A percentile compares a stretch with the other conserved stretches of the same genome.
Conservation (phyloP, 1,284 basidiomycete species). For the Cutaneotrichosporon cutaneum region DNA sequence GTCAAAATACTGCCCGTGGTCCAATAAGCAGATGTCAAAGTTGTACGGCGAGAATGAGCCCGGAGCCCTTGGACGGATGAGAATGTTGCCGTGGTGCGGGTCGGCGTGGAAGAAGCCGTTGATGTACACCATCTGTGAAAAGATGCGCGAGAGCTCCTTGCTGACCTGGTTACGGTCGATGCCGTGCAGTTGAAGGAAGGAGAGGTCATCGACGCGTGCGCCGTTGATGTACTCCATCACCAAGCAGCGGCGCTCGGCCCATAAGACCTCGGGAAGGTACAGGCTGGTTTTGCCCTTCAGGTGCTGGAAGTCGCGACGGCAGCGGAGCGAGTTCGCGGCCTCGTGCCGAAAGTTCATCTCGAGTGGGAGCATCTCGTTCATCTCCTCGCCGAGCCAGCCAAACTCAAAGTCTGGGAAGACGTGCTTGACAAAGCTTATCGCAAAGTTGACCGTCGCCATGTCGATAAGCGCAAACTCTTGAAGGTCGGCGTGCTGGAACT, state of each 20-base stretch:
- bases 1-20: slow-evolving; percentile 87
- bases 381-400: slow-evolving; percentile 89
- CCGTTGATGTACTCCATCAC: slow-evolving; percentile 92
- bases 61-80: slow-evolving; percentile 73
- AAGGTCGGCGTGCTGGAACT: slow-evolving; percentile 94
- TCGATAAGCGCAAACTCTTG: slow-evolving; percentile 92
- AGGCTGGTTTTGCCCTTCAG: slow-evolving; percentile 68
- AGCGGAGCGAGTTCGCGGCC: slow-evolving; percentile 76
- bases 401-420: slow-evolving; percentile 73
- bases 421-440: slow-evolving; percentile 77
- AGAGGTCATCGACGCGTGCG: slow-evolving; percentile 82
- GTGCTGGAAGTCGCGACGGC: slow-evolving; percentile 68
- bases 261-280: slow-evolving; percentile 85
- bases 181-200: slow-evolving; percentile 74
- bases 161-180: slow-evolving; percentile 95
- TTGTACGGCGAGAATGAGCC: slow-evolving; percentile 77
- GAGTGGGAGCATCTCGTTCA: slow-evolving; percentile 86
- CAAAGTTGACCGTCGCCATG: slow-evolving; percentile 53
- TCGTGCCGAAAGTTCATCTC: slow-evolving; percentile 83
- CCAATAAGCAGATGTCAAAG: slow-evolving; percentile 88
- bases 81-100: slow-evolving; percentile 69
- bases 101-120: slow-evolving; percentile 65
- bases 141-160: slow-evolving; percentile 75
- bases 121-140: slow-evolving; percentile 93
- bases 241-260: slow-evolving; percentile 79